Base-by-base conservation (phyloP, 23 red algal genomes). In the Cyanidiococcus yangmingshanensis region DNA sequence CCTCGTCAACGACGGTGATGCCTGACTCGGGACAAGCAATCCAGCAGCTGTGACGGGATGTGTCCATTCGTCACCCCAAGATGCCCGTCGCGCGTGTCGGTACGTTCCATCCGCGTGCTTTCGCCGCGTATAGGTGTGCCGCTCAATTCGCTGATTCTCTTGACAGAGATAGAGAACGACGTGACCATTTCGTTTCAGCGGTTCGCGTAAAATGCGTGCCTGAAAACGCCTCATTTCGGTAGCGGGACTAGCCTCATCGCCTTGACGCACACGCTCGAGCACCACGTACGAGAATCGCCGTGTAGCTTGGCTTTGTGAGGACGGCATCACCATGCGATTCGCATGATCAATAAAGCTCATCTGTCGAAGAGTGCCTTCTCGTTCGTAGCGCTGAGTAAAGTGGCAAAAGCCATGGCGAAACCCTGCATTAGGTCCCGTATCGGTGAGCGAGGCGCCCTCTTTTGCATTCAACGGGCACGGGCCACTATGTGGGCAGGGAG, bases 51-150 rank as follows among this genome's bases (percentile, higher is more conserved):
- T n/a, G n/a, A n/a, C n/a, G n/a, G n/a, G n/a, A n/a, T n/a, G n/a
- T n/a, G n/a, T n/a, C 63, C 63, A 71, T 35, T 32, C n/a, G n/a
- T 71, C 63, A 29, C 63, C 63, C 63, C 63, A 71, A 29, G 63
- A 12, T 27, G 63, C 63, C 3, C 27, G 63, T 29, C 63, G 63
- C 32, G 63, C 63, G 3, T 29, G 7, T 25, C 7, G n/a, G 27
- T 71, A 71, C 3, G n/a, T 35, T 25, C 32, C n/a, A 7, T 35
- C n/a, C 27, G 21, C 63, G 63, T 35, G n/a, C 21, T 71, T 35
- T 12, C 63, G 21, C 3, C 63, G 63, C 63, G 63, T 35, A 35
- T 32, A 25, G 7, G 32, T 71, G 63, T 71, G 63, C 32, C 27
- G 63, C 7, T 25, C 63, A 35, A 71, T 35, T 25, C 32, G 63